Evolutionary conservation across 208 protist genomes (phyloP), one percentile per base, ranked within the genome.

Genomic region (Vickermania ingenoplastis): DNA sequence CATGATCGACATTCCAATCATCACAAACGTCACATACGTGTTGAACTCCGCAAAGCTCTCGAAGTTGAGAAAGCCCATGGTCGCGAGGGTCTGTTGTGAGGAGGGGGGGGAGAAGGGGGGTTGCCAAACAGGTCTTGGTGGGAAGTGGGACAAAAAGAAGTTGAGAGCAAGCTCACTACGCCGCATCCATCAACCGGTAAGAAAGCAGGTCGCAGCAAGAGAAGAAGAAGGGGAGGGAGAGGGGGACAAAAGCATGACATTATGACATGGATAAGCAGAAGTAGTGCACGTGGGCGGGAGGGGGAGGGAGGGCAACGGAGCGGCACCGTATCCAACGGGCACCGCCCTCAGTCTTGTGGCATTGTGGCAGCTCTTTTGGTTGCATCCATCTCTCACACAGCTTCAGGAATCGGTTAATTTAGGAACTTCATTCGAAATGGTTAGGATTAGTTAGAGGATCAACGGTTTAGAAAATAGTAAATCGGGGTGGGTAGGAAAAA

Each of bases 1-100:
- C 52, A 90, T 65, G 41, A 73, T 68, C 28, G 76, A 86, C 24
- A 77, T 50, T 49, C 83, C 83, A 31, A 79, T 61, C 28, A 85
- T 60, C 22, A 81, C 31, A 27, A 88, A 70, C 23, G 77, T 75
- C 11, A 79, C 31, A 48, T 77, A 90, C 31, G 73, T 58, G 50
- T 67, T 48, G 25, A 72, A 61, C 41, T 71, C 70, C 25, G 58
- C 57, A 4, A 30, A 55, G n/a, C 59, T 64, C 24, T 75, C 7
- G 56, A 75, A 75, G 1, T 50, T 52, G 14, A 62, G 21, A 5
- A 73, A 45, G 26, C 50, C 53, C 59, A 71, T 66, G 2, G 49
- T 41, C n/a, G n/a, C n/a, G n/a, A n/a, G n/a, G n/a, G n/a, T n/a
- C n/a, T n/a, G n/a, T n/a, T n/a, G n/a, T n/a, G n/a, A n/a, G n/a